Percentiles rank a stretch among this genome's conserved stretches.
These are phyloP conservation scores for Cladobotryum mycophilum DNA, from an alignment of 2,329 filamentous ascomycete genomes.

Conservation along the genomic window DNA sequence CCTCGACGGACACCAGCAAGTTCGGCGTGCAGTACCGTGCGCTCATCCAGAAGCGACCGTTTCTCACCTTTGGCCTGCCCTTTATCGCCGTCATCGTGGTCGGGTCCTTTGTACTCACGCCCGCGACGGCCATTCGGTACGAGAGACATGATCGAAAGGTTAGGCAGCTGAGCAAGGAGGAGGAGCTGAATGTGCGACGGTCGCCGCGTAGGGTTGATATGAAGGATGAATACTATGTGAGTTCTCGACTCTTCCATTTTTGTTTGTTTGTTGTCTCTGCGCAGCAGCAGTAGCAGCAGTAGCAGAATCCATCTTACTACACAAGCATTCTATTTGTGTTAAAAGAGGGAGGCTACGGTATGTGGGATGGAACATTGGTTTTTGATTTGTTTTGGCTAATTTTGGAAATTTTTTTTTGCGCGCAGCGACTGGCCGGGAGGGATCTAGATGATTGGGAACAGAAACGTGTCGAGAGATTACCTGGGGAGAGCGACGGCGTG, in stretches of 20 bases:
- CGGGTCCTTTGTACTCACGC: conserved; percentile 89
- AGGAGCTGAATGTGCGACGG: conserved; percentile 76
- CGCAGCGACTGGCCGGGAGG: conserved; percentile 55
- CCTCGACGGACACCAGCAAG: conserved; percentile 57
- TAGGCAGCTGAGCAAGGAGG: conserved; percentile 74
- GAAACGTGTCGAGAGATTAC: conserved; percentile 82
- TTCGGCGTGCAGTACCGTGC: conserved; percentile 73
- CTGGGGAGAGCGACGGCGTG: conserved; percentile 83
- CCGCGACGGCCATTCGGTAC: conserved; percentile 87
- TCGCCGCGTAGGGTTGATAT: conserved; percentile 66
- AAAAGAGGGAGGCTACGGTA: too few relatives aligned
- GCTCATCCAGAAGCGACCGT: conserved; percentile 71
- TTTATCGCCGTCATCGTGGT: conserved; percentile 87
- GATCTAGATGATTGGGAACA: conserved; percentile 97
- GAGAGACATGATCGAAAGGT: conserved; percentile 90
- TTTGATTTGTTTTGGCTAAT: neutral
- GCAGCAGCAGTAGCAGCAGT: too few relatives aligned
- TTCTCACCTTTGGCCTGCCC: conserved; percentile 87
- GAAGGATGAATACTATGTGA: conserved; percentile 80
- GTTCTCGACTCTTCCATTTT: conserved; percentile 32
- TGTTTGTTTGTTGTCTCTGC: neutral
- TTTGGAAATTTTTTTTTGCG: neutral
- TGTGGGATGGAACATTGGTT: too few relatives aligned
- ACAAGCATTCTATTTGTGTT: too few relatives aligned
- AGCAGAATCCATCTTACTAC: too few relatives aligned